Evolutionary conservation across 306 rosid genomes (phyloP).

Genomic region (Leucaena leucocephala): DNA sequence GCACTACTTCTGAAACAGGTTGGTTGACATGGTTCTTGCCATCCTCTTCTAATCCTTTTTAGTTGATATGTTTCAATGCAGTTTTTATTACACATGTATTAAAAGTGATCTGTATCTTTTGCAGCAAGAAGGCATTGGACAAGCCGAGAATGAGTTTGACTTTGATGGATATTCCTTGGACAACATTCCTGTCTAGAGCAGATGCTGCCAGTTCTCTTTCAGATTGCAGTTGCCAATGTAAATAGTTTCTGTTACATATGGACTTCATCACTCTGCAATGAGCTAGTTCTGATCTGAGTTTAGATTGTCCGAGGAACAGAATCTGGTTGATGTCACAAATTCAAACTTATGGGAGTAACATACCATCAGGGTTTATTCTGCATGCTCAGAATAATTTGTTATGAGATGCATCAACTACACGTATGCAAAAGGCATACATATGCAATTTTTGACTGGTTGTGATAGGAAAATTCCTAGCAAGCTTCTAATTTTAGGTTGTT

Average conservation of each 20-base stretch:
- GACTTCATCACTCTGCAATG: constrained; percentile 52
- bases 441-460: constrained; percentile 66
- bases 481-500: constrained; percentile 59
- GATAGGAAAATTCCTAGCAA: constrained; percentile 56
- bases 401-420: constrained; percentile 46
- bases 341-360: constrained; percentile 48
- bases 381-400: constrained; percentile 33
- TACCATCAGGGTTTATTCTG: constrained; percentile 43
- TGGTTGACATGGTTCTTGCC: constrained; percentile 25
- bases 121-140: constrained; percentile 82
- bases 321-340: constrained; percentile 46
- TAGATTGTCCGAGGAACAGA: constrained; percentile 43
- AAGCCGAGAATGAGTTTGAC: constrained; percentile 74
- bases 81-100: constrained; percentile 11
- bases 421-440: constrained; percentile 54
- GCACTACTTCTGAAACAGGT: constrained; percentile 88
- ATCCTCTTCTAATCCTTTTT: constrained; percentile 1
- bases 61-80: constrained; percentile 10
- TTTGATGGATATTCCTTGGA: constrained; percentile 87
- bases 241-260: constrained; percentile 60
- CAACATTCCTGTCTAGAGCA: constrained; percentile 75
- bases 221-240: constrained; percentile 62
- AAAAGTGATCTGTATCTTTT: constrained; percentile 30
- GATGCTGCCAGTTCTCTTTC: constrained; percentile 33
- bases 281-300: constrained; percentile 37